Base-by-base conservation (phyloP, 345 rosid species). In the Ailanthus altissimus region DNA sequence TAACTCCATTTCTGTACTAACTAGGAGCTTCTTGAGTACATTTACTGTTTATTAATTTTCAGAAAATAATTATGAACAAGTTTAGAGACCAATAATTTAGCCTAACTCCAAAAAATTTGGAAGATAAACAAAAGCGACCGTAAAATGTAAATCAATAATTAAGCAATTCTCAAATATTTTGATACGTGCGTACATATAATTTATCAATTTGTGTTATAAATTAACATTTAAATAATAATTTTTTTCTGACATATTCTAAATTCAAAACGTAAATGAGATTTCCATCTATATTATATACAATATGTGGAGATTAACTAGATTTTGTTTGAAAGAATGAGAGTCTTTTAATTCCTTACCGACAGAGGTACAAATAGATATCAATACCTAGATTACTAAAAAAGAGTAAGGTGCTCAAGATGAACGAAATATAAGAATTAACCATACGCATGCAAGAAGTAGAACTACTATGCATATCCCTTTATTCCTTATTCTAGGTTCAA, bases 401-500 rank as follows among this genome's bases (percentile, higher is more conserved):
- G 40, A 63, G 38, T 25, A 18, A 18, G 13, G n/a, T 36, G 0
- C 15, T 12, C 40, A 16, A 16, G 18, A 32, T 8, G 68, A 20
- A 21, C 10, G 16, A 40, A 57, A 21, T n/a, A 57, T 5, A 57
- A 50, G 2, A 50, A 50, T 36, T 59, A 20, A n/a, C 9, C 6
- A 14, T 15, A 6, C 42, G 0, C 65, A 60, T 59, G 13, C 1
- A 16, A 51, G 57, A 6, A 62, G 43, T 32, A n/a, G 45, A 62
- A 32, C n/a, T 12, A 6, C 40, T 42, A 13, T 45, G 58, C 76
- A 73, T 62, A 11, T 56, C 2, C 14, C 42, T 5, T 14, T 25
- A 32, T 13, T 25, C 51, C 66, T 72, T 58, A 72, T 71, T 70
- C 18, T 38, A 72, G 36, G 51, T 6, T 72, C 47, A 43, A 46